phyloP scores from a whole-genome alignment of 2,329 filamentous ascomycete species.

The Colletotrichum sp. region DNA sequence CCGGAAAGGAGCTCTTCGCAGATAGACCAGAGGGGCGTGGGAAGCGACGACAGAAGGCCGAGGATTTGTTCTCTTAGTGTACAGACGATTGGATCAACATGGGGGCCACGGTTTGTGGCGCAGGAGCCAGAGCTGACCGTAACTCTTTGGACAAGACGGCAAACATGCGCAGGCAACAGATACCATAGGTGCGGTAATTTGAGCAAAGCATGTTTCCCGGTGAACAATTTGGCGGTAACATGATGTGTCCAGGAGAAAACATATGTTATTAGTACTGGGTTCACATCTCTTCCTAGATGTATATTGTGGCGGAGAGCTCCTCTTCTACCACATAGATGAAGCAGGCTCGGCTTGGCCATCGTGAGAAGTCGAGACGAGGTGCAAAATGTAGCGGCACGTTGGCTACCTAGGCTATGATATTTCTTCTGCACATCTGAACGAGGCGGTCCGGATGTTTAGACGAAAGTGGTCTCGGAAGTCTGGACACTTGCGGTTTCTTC shows the following conservation, averaged over 20 bases:
- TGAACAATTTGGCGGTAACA: not conserved
- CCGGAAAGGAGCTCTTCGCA: conserved; percentile 73
- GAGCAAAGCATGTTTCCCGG: not conserved
- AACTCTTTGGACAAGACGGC: not conserved
- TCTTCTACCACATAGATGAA: not conserved
- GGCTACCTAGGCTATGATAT: not conserved
- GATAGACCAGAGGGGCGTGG: conserved; percentile 63
- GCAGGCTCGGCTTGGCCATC: not conserved
- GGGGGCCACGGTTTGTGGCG: not conserved
- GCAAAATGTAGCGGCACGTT: not conserved
- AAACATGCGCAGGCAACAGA: not conserved
- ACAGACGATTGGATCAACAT: not conserved
- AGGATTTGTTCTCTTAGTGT: conserved; percentile 71
- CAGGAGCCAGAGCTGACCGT: not conserved
- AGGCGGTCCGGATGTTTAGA: not conserved
- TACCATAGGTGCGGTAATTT: not conserved
- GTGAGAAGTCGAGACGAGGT: not conserved
- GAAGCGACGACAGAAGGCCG: conserved; percentile 68
- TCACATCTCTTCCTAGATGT: not conserved
- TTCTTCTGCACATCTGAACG: not conserved
- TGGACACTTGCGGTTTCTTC: not conserved
- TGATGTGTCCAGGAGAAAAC: not conserved
- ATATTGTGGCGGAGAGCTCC: not conserved
- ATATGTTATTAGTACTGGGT: not conserved
- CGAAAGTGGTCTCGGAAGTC: not conserved